Conservation (phyloP, 2,329 filamentous ascomycete species). For the Dactylellina drechsleri region DNA sequence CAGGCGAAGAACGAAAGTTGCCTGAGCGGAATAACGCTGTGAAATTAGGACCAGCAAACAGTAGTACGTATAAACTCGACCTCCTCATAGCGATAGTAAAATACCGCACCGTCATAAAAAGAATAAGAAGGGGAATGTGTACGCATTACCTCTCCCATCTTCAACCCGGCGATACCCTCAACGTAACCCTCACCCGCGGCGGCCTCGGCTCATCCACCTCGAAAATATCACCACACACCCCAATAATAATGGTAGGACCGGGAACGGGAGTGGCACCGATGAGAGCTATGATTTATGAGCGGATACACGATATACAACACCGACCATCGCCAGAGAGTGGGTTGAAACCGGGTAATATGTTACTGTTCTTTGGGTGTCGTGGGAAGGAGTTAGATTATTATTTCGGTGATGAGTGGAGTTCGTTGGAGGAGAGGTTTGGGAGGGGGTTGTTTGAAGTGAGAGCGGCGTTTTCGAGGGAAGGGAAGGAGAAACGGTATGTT, state of each 20-base stretch:
- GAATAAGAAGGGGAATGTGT: slow-evolving; percentile 85
- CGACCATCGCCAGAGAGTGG: too few relatives aligned
- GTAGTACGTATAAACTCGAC: slow-evolving; percentile 68
- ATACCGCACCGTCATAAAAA: slow-evolving; percentile 86
- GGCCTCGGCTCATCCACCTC: slow-evolving; percentile 63
- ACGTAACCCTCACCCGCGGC: slow-evolving; percentile 69
- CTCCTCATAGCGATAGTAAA: slow-evolving; percentile 88
- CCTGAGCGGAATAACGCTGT: too few relatives aligned
- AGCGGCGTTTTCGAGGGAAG: slow-evolving; percentile 77
- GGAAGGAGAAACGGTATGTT: slow-evolving; percentile 70
- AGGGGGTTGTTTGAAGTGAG: slow-evolving; percentile 66
- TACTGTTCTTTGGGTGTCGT: slow-evolving; percentile 87
- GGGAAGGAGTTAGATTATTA: slow-evolving; percentile 80
- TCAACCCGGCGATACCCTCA: slow-evolving; percentile 68
- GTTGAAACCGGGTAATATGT: slow-evolving; percentile 62
- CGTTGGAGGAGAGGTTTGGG: slow-evolving; percentile 60
- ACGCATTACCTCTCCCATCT: slow-evolving; percentile 83
- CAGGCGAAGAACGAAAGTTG: slow-evolving; percentile 31
- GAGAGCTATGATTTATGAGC: slow-evolving; percentile 80
- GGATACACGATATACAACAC: slow-evolving; percentile 60
- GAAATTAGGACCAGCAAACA: too few relatives aligned
- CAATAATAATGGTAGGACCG: slow-evolving; percentile 81
- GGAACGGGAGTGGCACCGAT: slow-evolving; percentile 90
- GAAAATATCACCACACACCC: slow-evolving; percentile 64
- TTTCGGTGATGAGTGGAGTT: slow-evolving; percentile 79